Base-by-base conservation (phyloP, 208 protist genomes). In the Crithidia sp. region DNA sequence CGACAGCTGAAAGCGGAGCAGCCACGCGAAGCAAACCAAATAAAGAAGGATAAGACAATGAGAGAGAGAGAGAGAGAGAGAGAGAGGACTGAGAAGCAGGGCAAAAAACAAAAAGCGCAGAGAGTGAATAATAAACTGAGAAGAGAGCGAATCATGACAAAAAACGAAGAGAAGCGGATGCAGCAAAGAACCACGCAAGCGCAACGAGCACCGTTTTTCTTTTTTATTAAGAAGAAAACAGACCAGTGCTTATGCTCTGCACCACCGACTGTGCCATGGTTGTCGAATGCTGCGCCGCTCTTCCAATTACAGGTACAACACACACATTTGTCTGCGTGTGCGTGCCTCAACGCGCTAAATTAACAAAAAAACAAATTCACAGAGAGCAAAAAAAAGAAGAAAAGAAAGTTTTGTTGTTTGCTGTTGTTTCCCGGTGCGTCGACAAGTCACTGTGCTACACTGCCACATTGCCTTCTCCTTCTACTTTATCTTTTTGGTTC, bases 51-150 rank as follows among this genome's bases (percentile, higher is more conserved):
- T n/a, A 45, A 45, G 0, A 45, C 2, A 50, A 19, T 65, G 17
- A 28, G 28, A 59, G 55, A 59, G 4, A 40, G 19, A 59, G 3
- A 59, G 55, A 59, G 55, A 59, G 55, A 40, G 55, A 40, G 55
- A 59, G 7, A 49, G 45, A 49, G 45, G 12, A 49, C 9, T 7
- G 45, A 49, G 12, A 49, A 13, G 45, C 9, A 55, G 41, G 19
- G 8, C 0, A 55, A 17, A 55, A 55, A 55, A 49, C 7, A 49
- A 19, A 45, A 63, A 62, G 52, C 5, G 12, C 41, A 45, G 9
- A 44, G 45, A 19, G 5, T 40, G 28, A 1, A 28, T 28, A 28
- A 28, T 28, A 28, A 28, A 28, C 28, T 28, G 28, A 0, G 28
- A 28, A 28, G 28, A 28, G 28, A 28, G 28, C 28, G 50, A 41